Conservation (phyloP, 768 basidiomycete genomes). For the Boletus patriciae region DNA sequence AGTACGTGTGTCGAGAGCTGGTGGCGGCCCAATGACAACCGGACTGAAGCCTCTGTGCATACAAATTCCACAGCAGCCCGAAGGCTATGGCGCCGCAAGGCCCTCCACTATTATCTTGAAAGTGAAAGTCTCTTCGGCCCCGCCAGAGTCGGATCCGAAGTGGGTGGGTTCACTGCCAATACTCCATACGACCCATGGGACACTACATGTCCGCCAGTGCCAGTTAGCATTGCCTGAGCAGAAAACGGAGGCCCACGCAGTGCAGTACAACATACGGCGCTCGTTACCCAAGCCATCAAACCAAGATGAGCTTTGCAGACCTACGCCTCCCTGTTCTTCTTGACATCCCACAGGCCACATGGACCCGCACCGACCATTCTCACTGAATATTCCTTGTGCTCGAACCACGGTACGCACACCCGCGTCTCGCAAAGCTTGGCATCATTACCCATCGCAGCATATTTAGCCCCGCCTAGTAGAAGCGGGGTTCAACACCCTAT, state of each 20-base stretch:
- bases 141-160: no score
- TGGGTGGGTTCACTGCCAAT: no score
- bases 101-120: no score
- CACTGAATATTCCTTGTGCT: conserved; percentile 22
- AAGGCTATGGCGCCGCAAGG: no score
- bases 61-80: no score
- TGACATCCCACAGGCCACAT: conserved; percentile 20
- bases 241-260: background rate
- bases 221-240: no score
- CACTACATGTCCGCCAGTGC: no score
- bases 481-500: background rate
- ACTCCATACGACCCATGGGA: no score
- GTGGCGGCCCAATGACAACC: no score
- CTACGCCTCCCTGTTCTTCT: conserved; percentile 12
- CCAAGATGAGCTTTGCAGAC: background rate
- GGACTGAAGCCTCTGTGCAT: no score
- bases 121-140: no score
- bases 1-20: no score
- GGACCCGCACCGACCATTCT: conserved; percentile 2
- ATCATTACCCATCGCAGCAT: conserved; percentile 4
- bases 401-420: conserved; percentile 25
- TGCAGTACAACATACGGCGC: background rate
- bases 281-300: background rate
- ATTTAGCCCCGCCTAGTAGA: conserved; percentile 7
- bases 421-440: conserved; percentile 14